phyloP scores from a whole-genome alignment of 163 green algal genomes.

The Volvox carteri region DNA sequence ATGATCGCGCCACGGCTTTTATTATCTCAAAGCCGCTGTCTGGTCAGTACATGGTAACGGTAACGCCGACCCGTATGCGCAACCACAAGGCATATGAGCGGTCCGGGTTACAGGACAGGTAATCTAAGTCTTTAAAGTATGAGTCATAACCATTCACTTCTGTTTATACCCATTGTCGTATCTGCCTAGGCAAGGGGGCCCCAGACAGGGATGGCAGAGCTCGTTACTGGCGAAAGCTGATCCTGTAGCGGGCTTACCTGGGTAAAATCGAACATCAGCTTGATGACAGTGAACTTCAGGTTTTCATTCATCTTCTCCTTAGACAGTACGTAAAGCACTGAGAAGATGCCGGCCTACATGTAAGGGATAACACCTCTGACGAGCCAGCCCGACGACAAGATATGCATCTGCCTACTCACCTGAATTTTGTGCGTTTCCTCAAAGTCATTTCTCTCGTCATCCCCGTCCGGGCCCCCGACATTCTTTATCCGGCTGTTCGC shows the following conservation, averaged over 20 bases:
- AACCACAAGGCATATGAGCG: too few species aligned
- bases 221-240: too few species aligned
- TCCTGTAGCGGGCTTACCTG: slow-evolving; percentile 4
- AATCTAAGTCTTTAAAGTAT: too few species aligned
- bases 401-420: background rate
- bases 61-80: too few species aligned
- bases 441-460: slow-evolving; percentile 50
- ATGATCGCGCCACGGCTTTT: too few species aligned
- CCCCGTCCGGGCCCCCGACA: slow-evolving; percentile 28
- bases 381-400: background rate
- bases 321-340: slow-evolving; percentile 43
- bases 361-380: background rate
- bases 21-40: too few species aligned
- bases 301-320: slow-evolving; percentile 59
- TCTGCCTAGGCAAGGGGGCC: too few species aligned
- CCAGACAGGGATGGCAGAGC: too few species aligned
- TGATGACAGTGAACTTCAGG: slow-evolving; percentile 50
- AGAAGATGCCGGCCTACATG: slow-evolving; percentile 54
- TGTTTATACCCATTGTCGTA: too few species aligned
- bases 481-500: slow-evolving; percentile 47
- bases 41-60: too few species aligned
- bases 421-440: slow-evolving; percentile 57
- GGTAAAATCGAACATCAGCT: slow-evolving; percentile 51
- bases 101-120: too few species aligned
- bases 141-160: too few species aligned